Base-by-base conservation (phyloP, 106 monocot genomes). In the Platanthera guangdongensis region DNA sequence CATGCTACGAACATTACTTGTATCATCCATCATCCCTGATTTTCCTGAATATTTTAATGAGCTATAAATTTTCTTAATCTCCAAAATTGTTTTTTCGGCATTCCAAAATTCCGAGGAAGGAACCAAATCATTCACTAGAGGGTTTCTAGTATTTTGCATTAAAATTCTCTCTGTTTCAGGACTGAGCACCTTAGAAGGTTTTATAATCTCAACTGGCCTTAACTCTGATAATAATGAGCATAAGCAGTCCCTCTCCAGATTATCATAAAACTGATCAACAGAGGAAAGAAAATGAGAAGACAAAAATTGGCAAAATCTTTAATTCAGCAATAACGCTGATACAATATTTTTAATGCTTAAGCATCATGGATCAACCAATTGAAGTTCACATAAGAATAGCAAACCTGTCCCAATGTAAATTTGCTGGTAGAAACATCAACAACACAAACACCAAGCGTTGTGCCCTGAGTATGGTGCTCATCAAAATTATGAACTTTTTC, bases 381-480 rank as follows among this genome's bases (percentile, higher is more conserved):
- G 15, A 80, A 80, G 51, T 72, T 47, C 3, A 70, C 4, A 70
- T 50, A 76, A 28, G 7, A 47, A 47, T 55, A 16, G 53, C 79
- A 65, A 77, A 99, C 97, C 91, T 99, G 94, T 69, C 97, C 94
- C 68, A 99, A 57, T 78, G 92, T 82, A 80, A 94, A 94, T 80
- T 85, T 94, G 89, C 86, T 93, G 78, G 97, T 99, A 68, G 91
- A 91, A 84, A 85, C 94, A 92, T 99, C 97, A 75, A 94, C 88
- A 53, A 94, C 54, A 83, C 97, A 99, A 57, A 94, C 71, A 76
- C 97, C 97, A 60, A 94, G 79, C 55, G 80, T 52, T 47, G 71
- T 83, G 71, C 65, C 50, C 12, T 74, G 73, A 72, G 79, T 79
- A 8, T 70, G 83, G 53, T 82, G 74, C 75, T 85, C 74, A 48